A percentile compares a stretch with the other conserved stretches of the same genome.
phyloP scores from a whole-genome alignment of 768 basidiomycete genomes.

The Tulasnella sp. region DNA sequence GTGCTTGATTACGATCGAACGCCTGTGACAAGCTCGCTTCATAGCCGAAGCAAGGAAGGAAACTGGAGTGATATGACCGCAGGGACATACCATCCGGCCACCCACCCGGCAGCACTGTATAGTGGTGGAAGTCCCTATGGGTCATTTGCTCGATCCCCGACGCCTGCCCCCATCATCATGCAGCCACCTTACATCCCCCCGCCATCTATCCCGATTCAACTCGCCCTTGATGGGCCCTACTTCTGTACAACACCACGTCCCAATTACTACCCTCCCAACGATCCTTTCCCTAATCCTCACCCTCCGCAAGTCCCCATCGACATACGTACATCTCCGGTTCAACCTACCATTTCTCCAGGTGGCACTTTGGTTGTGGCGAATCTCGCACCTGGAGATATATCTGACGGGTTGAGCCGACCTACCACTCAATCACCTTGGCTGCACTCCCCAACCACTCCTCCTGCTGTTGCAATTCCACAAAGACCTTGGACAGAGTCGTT shows the following conservation, averaged over 20 bases:
- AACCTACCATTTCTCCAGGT: background rate
- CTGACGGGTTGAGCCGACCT: slow-evolving; percentile 1
- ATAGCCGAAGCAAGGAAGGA: slow-evolving; percentile 3
- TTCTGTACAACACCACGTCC: slow-evolving; percentile 7
- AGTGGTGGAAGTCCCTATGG: background rate
- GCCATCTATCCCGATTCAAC: background rate
- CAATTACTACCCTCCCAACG: background rate
- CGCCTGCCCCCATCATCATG: background rate
- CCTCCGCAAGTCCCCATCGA: background rate
- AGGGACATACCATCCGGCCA: background rate
- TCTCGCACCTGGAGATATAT: slow-evolving; percentile 13
- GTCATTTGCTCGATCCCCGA: background rate
- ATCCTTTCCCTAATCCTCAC: background rate
- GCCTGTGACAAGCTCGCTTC: background rate
- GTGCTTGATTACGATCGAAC: background rate
- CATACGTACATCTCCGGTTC: background rate
- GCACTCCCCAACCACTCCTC: background rate
- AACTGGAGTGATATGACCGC: background rate
- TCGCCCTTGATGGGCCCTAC: background rate
- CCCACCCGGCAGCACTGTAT: background rate
- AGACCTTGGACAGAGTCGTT: background rate
- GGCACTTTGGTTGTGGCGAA: slow-evolving; percentile 10
- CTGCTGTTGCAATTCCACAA: background rate
- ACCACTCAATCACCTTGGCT: background rate
- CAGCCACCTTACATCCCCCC: background rate